Evolutionary conservation across 495 filamentous ascomycete species (phyloP).

Genomic region (Cercophora sp.): DNA sequence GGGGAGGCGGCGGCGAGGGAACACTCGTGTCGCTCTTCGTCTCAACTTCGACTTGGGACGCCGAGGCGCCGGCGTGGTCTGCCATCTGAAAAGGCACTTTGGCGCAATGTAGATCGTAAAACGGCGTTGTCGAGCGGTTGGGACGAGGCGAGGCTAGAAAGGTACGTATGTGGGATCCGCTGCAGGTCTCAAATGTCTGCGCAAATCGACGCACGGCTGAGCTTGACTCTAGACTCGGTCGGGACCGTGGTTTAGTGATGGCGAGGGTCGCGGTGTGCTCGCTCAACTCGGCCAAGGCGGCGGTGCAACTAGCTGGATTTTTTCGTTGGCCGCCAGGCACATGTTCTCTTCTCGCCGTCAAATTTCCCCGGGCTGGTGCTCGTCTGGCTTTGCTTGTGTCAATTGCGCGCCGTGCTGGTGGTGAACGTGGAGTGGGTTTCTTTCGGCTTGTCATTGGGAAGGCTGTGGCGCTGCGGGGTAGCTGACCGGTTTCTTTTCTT

Average conservation of each 20-base stretch:
- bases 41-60: slow-evolving; percentile 1
- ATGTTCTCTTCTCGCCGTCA: too few relatives aligned
- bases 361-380: not conserved
- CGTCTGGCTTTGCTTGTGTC: not conserved
- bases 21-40: slow-evolving; percentile 19
- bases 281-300: too few relatives aligned
- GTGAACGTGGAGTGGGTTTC: not conserved
- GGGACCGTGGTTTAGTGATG: not conserved
- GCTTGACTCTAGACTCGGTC: not conserved
- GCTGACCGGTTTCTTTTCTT: not conserved
- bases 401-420: not conserved
- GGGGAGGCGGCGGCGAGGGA: slow-evolving; percentile 42
- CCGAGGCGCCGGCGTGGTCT: slow-evolving; percentile 8
- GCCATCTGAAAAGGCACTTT: too few relatives aligned
- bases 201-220: not conserved
- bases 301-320: too few relatives aligned
- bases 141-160: not conserved
- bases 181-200: slow-evolving; percentile 1
- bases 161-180: not conserved
- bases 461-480: not conserved
- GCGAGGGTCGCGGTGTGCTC: slow-evolving; percentile 8
- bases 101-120: too few relatives aligned
- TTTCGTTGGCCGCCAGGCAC: too few relatives aligned
- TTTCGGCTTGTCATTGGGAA: not conserved
- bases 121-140: not conserved